Base-by-base conservation (phyloP, 768 basidiomycete species). In the Termitomyces sp. region DNA sequence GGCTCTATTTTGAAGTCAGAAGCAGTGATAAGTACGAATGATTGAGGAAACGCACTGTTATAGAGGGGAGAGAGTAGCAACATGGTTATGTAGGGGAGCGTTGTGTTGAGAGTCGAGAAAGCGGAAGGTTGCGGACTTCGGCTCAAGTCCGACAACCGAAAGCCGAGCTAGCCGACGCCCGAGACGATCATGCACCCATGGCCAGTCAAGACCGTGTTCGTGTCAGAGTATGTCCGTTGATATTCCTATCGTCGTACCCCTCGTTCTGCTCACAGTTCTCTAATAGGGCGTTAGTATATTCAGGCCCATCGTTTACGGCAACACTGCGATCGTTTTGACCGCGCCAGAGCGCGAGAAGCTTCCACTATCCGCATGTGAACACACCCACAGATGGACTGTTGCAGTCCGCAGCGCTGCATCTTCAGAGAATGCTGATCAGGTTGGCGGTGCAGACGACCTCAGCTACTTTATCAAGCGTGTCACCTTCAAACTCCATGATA, bases 401-500 rank as follows among this genome's bases (percentile, higher is more conserved):
- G 95, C 94, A 27, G 82, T 99, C 25, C 85, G 97, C 25, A 91
- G 91, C 42, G 94, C 95, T 0, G 82, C 91, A 1, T 88, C 90
- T 34, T 76, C 82, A 2, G 77, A 84, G 0, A 83, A 85, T 61
- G 81, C 85, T 46, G 87, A 91, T 46, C 77, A 82, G 45, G 91
- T 95, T 21, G 95, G 95, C 21, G 94, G 92, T 14, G 89, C 86
- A 53, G 94, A 98, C 69, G 94, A 98, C 66, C 68, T 95, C 35
- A 81, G 84, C 62, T 91, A 97, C 64, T 93, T 96, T 68, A 86
- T 99, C 68, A 98, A 96, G 69, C 84, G 94, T 55, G 96, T 98
- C 50, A 90, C 94, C 16, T 98, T 99, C 84, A 96, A 94, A 71
- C 73, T 99, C 52, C 96, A 99, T 72, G 97, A 99, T 63, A 98